Percentiles rank a stretch among this genome's conserved stretches.
phyloP scores from a whole-genome alignment of 805 yeast species.

The Nakazawaea holstii region DNA sequence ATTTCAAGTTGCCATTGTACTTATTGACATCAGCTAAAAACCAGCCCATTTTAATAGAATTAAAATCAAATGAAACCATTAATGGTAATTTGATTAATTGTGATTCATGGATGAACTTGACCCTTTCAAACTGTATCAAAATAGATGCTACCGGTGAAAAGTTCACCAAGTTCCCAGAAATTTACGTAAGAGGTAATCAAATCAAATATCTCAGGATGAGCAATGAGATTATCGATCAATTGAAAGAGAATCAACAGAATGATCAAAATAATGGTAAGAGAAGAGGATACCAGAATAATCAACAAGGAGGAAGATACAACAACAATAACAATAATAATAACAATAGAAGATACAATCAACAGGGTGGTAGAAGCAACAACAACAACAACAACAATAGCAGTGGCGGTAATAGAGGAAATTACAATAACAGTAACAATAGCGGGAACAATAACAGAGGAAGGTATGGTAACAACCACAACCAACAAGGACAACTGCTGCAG shows the following conservation, averaged over 20 bases:
- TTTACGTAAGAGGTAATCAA: conserved; percentile 81
- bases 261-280: conserved; percentile 36
- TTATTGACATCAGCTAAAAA: conserved; percentile 87
- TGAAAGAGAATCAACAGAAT: conserved; percentile 57
- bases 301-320: conserved; percentile 5
- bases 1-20: conserved; percentile 75
- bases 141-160: conserved; percentile 56
- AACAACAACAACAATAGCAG: conserved; percentile 13
- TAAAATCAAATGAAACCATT: conserved; percentile 86
- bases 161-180: conserved; percentile 61
- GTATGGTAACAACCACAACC: background rate
- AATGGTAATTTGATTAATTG: conserved; percentile 81
- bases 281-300: conserved; percentile 15
- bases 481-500: background rate
- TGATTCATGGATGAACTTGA: conserved; percentile 94
- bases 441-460: background rate
- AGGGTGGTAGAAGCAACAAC: conserved; percentile 13
- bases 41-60: conserved; percentile 80
- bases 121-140: conserved; percentile 70
- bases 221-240: conserved; percentile 70
- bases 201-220: conserved; percentile 75
- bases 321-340: conserved; percentile 20
- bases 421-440: conserved; percentile 1
- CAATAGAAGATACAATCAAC: conserved; percentile 23
- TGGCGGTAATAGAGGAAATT: conserved; percentile 2